Percentiles rank a stretch among this genome's conserved stretches.
Evolutionary conservation across 179 eudicot genomes (phyloP).

Genomic region (Spergularia azorica): DNA sequence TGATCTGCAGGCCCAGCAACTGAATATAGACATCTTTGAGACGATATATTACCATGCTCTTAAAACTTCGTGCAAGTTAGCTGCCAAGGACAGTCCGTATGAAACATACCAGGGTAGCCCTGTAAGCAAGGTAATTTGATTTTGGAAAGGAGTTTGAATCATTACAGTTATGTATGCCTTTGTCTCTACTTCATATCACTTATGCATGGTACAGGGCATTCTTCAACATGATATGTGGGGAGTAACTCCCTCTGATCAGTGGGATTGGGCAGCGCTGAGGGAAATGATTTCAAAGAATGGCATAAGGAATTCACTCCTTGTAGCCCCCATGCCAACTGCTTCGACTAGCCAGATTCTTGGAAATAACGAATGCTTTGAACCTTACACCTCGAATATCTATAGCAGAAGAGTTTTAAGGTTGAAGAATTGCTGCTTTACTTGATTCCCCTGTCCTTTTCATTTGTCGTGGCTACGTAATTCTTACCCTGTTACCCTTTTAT

Average conservation of each 20-base stretch:
- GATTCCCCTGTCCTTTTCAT: not conserved
- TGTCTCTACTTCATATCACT: not conserved
- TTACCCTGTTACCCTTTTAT: not conserved
- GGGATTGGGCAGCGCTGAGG: conserved; percentile 83
- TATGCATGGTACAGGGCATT: conserved; percentile 56
- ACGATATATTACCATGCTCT: conserved; percentile 84
- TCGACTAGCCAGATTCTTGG: conserved; percentile 95
- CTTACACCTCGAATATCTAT: conserved; percentile 92
- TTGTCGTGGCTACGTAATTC: not conserved
- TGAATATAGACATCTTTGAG: conserved; percentile 94
- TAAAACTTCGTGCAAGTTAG: conserved; percentile 74
- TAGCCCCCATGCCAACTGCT: conserved; percentile 98
- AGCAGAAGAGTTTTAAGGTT: conserved; percentile 90
- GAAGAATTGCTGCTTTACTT: not conserved
- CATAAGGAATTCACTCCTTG: conserved; percentile 77
- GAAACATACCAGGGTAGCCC: conserved; percentile 86
- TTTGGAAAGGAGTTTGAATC: too few relatives aligned
- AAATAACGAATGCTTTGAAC: conserved; percentile 93
- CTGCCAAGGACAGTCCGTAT: conserved; percentile 76
- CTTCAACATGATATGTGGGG: conserved; percentile 99
- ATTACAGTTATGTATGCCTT: not conserved
- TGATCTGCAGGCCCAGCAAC: conserved; percentile 52
- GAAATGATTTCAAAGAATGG: conserved; percentile 62
- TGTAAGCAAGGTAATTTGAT: conserved; percentile 72
- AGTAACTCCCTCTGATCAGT: conserved; percentile 71